Evolutionary conservation across 306 rosid genomes (phyloP).

Genomic region (Vachellia collinsii): DNA sequence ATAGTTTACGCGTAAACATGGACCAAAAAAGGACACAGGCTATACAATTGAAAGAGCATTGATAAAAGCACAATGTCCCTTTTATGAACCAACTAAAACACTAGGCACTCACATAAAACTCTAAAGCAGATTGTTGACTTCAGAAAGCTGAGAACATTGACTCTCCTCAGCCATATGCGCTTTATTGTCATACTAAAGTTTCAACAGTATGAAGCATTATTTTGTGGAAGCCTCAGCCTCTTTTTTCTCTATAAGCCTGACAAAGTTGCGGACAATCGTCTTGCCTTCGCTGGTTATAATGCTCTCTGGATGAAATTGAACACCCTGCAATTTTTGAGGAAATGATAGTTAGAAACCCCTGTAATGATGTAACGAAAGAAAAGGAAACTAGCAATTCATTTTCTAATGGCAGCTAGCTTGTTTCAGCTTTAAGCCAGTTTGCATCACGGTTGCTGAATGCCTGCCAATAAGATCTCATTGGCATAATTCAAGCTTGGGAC

Average conservation of each 20-base stretch:
- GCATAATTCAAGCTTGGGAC: no score
- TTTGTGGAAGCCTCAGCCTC: constrained; percentile 43
- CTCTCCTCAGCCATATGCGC: neutral
- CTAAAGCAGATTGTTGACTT: neutral
- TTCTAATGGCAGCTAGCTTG: neutral
- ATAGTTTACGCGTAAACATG: neutral
- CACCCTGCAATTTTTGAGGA: constrained; percentile 69
- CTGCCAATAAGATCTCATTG: no score
- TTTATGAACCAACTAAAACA: neutral
- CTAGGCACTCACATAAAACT: neutral
- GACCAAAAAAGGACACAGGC: neutral
- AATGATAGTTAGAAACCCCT: constrained; percentile 7
- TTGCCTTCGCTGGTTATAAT: constrained; percentile 80
- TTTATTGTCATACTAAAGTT: neutral
- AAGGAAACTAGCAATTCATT: neutral
- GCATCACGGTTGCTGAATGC: neutral
- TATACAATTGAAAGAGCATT: neutral
- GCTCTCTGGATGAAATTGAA: constrained; percentile 98
- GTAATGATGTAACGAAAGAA: neutral
- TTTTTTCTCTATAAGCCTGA: constrained; percentile 64
- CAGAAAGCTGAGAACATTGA: neutral
- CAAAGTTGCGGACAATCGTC: constrained; percentile 69
- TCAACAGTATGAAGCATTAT: constrained; percentile 8
- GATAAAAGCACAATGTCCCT: no score
- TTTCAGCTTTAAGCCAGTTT: neutral